A percentile compares a stretch with the other conserved stretches of the same genome.
Conservation (phyloP, 768 basidiomycete genomes). For the Pleurotus tuoliensis region DNA sequence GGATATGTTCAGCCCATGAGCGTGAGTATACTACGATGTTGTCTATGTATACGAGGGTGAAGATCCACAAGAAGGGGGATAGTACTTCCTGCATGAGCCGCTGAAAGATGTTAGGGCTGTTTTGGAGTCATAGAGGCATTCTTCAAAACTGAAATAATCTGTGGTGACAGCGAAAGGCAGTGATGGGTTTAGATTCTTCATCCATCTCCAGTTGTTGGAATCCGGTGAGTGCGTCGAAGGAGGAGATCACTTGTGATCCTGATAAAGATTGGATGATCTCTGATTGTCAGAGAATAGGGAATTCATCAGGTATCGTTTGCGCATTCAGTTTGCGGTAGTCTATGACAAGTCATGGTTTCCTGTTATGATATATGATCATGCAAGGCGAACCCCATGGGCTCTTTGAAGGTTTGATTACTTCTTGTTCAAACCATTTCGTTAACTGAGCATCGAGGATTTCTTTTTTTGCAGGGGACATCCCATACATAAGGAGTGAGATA, state of each 20-base stretch:
- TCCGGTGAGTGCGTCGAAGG: conserved; percentile 32
- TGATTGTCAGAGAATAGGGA: conserved; percentile 20
- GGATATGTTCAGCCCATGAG: background rate
- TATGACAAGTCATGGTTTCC: conserved; percentile 31
- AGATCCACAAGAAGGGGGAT: background rate
- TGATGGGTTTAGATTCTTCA: conserved; percentile 24
- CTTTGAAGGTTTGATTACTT: conserved; percentile 34
- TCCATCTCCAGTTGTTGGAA: conserved; percentile 35
- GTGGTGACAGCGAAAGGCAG: conserved; percentile 33
- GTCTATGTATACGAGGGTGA: background rate
- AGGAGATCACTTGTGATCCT: conserved; percentile 26
- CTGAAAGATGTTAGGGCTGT: background rate
- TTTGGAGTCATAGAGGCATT: background rate
- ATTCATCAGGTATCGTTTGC: conserved; percentile 13
- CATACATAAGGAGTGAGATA: conserved; percentile 21
- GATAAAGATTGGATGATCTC: conserved; percentile 24
- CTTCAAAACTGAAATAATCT: background rate
- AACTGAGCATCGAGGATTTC: conserved; percentile 26
- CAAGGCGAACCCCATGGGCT: conserved; percentile 33
- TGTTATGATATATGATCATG: conserved; percentile 31
- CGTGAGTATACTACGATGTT: background rate
- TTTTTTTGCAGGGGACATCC: conserved; percentile 22
- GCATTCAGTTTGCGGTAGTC: conserved; percentile 16
- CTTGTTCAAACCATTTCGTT: conserved; percentile 26
- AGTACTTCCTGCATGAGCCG: background rate